Percentiles rank a stretch among this genome's conserved stretches.
Conservation (phyloP, 202 grass and related monocot species). For the Zoysia matrella region DNA sequence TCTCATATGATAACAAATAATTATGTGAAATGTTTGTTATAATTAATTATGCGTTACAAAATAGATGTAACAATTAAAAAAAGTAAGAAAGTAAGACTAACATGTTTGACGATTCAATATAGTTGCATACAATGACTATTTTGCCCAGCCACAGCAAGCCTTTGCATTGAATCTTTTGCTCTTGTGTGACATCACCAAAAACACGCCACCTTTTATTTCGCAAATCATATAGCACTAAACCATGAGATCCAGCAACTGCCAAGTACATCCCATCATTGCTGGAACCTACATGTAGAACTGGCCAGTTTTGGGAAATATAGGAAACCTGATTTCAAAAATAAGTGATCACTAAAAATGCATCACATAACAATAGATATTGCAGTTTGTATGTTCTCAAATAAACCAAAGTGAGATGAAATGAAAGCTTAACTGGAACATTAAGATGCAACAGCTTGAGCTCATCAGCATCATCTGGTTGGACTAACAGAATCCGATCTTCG, state of each 20-base stretch:
- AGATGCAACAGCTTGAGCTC: constrained; percentile 97
- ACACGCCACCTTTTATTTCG: constrained; percentile 94
- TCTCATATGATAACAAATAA: constrained; percentile 40
- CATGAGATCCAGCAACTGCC: constrained; percentile 86
- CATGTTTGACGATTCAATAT: constrained; percentile 81
- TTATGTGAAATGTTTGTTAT: too few relatives aligned
- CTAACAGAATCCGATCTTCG: constrained; percentile 83
- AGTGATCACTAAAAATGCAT: constrained; percentile 23
- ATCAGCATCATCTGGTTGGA: constrained; percentile 88
- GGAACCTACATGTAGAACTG: constrained; percentile 89
- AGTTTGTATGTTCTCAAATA: constrained; percentile 27
- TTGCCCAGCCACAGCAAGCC: constrained; percentile 96
- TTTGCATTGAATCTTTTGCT: constrained; percentile 99
- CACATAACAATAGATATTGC: constrained; percentile 16
- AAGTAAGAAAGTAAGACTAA: constrained; percentile 52
- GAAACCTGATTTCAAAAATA: constrained; percentile 58
- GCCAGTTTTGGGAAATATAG: constrained; percentile 98
- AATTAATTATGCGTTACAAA: background rate
- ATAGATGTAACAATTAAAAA: constrained; percentile 32
- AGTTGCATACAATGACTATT: constrained; percentile 97
- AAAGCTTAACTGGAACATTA: constrained; percentile 93
- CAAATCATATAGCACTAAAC: constrained; percentile 93
- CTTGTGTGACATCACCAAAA: constrained; percentile 99
- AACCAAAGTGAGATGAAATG: constrained; percentile 28
- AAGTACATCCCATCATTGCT: constrained; percentile 95